Percentiles rank a stretch among this genome's conserved stretches.
These are phyloP conservation scores for Erysimum cheiri DNA, from an alignment of 441 rosid species.

Conservation along the genomic window DNA sequence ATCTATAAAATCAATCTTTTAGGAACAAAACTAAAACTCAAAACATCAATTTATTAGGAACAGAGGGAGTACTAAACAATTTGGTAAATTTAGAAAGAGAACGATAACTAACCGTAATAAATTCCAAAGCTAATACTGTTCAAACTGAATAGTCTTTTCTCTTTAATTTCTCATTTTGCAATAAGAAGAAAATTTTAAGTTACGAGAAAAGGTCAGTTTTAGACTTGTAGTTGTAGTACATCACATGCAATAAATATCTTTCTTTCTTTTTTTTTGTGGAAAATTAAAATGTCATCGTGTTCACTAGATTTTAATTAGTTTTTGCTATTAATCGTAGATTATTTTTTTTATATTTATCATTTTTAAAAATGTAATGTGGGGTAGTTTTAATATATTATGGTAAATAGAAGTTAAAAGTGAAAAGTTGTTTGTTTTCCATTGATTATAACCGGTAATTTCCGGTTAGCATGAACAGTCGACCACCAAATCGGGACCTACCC, in stretches of 20 bases:
- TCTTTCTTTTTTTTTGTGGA: not conserved
- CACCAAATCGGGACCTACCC: conserved; percentile 39
- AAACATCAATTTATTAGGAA: too few species aligned
- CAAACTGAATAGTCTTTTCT: conserved; percentile 19
- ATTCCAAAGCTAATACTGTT: conserved; percentile 13
- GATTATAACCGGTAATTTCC: conserved; percentile 26
- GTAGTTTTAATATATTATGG: not conserved
- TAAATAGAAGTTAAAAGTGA: not conserved
- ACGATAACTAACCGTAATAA: conserved; percentile 35
- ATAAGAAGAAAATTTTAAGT: conserved; percentile 9
- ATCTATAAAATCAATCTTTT: too few species aligned
- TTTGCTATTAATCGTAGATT: not conserved
- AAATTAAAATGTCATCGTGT: not conserved
- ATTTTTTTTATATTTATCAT: not conserved
- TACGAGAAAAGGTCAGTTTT: not conserved
- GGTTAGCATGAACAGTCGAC: conserved; percentile 19
- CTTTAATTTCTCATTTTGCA: conserved; percentile 25
- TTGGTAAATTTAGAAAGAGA: conserved; percentile 38
- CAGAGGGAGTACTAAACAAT: too few species aligned
- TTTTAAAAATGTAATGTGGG: not conserved
- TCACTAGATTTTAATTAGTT: not conserved
- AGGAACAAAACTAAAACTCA: too few species aligned
- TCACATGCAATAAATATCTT: conserved; percentile 3
- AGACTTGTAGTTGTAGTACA: not conserved
- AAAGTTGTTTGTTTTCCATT: conserved; percentile 2